phyloP scores from a whole-genome alignment of 768 basidiomycete species.

The Nidularia pulvinata region DNA sequence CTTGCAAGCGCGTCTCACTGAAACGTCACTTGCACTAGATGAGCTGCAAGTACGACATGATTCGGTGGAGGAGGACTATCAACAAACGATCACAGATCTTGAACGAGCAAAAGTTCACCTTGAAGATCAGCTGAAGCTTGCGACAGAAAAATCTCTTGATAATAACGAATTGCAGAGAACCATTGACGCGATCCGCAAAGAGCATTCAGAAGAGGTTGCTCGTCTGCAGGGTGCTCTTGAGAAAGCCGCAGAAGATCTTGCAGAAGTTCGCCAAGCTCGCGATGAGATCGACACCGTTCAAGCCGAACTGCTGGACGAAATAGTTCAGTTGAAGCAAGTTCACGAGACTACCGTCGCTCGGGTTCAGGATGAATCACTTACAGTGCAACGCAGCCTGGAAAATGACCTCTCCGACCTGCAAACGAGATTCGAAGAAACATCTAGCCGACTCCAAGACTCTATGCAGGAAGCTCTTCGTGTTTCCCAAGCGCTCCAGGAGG shows the following conservation, averaged over 20 bases:
- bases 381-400: slow-evolving; percentile 24
- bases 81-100: slow-evolving; percentile 5
- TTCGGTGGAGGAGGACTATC: slow-evolving; percentile 19
- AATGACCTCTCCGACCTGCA: slow-evolving; percentile 30
- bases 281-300: not conserved
- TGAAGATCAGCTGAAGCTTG: slow-evolving; percentile 11
- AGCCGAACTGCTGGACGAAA: slow-evolving; percentile 6
- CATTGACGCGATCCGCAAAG: not conserved
- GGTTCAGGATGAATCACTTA: slow-evolving; percentile 21
- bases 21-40: slow-evolving; percentile 28
- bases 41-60: slow-evolving; percentile 27
- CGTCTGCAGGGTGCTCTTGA: slow-evolving; percentile 5
- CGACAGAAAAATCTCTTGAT: not conserved
- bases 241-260: not conserved
- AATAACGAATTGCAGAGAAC: not conserved
- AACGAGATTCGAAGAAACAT: slow-evolving; percentile 29
- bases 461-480: slow-evolving; percentile 36
- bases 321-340: too few species aligned
- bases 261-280: not conserved
- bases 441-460: slow-evolving; percentile 31
- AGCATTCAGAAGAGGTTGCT: slow-evolving; percentile 13
- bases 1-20: slow-evolving; percentile 32
- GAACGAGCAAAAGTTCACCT: slow-evolving; percentile 7
- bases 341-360: slow-evolving; percentile 24
- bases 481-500: slow-evolving; percentile 32